Evolutionary conservation across 2,329 filamentous ascomycete genomes (phyloP).

Genomic region (Penicillium sp.): DNA sequence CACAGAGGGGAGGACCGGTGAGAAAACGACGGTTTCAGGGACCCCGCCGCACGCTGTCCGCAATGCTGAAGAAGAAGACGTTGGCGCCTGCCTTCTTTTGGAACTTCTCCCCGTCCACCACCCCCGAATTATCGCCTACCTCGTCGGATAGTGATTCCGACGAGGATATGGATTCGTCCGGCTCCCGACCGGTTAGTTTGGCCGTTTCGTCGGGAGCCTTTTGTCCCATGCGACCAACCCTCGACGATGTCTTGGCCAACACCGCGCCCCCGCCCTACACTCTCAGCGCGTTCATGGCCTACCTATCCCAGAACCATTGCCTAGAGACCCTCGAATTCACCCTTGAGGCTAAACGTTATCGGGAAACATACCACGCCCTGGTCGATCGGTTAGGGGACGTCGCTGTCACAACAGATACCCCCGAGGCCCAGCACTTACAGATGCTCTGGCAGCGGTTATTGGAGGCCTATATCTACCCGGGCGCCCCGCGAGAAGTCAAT

Average conservation of each 20-base stretch:
- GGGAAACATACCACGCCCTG: slow-evolving; percentile 63
- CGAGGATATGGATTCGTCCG: slow-evolving; percentile 45
- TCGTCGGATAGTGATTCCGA: slow-evolving; percentile 46
- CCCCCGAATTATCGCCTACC: slow-evolving; percentile 47
- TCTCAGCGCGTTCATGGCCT: slow-evolving; percentile 90
- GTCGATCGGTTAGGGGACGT: slow-evolving; percentile 52
- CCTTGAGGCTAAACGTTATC: slow-evolving; percentile 86
- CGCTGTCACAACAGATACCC: slow-evolving; percentile 52
- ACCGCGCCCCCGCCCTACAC: slow-evolving; percentile 86
- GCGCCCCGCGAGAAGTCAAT: slow-evolving; percentile 84
- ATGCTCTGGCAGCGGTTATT: slow-evolving; percentile 86
- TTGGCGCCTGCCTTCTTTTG: slow-evolving; percentile 37
- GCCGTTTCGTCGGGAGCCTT: slow-evolving; percentile 40
- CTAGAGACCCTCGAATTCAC: slow-evolving; percentile 96
- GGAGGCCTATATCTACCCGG: slow-evolving; percentile 85
- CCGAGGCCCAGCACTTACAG: slow-evolving; percentile 68
- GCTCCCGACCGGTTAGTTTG: slow-evolving; percentile 47
- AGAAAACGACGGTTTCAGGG: slow-evolving; percentile 21
- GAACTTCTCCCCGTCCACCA: slow-evolving; percentile 44
- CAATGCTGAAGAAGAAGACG: slow-evolving; percentile 42
- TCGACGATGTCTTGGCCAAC: slow-evolving; percentile 87
- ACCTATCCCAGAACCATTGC: slow-evolving; percentile 95
- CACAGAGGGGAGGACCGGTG: slow-evolving; percentile 22
- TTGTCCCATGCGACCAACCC: slow-evolving; percentile 62
- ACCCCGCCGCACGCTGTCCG: slow-evolving; percentile 32